Percentiles rank a stretch among this genome's conserved stretches.
phyloP scores from a whole-genome alignment of 352 stramenopile species.

The Globisporangium echinulatum region DNA sequence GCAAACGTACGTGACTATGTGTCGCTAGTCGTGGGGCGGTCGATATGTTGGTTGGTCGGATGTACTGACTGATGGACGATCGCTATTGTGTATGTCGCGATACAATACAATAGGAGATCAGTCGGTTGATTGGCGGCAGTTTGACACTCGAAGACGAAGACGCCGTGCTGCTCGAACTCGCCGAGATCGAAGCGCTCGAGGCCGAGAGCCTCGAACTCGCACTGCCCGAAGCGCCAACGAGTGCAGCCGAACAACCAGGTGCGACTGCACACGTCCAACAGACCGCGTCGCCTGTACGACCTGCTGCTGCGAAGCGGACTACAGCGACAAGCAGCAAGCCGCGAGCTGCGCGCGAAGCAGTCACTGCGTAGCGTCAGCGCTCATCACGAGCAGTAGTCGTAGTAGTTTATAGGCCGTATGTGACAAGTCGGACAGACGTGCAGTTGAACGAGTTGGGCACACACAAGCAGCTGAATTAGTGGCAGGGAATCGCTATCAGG shows the following conservation, averaged over 20 bases:
- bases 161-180: constrained; percentile 75
- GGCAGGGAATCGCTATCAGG: neutral
- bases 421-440: too few species aligned
- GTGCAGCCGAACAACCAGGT: constrained; percentile 13
- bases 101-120: constrained; percentile 64
- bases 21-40: neutral
- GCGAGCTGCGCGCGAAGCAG: constrained; percentile 8
- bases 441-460: too few species aligned
- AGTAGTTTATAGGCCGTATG: neutral
- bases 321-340: constrained; percentile 1
- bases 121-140: constrained; percentile 64
- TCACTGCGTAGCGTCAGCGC: constrained; percentile 7
- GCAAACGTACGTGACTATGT: constrained; percentile 44
- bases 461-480: neutral
- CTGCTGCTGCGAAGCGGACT: neutral
- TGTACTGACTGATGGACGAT: constrained; percentile 3
- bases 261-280: neutral
- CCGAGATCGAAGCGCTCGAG: constrained; percentile 77
- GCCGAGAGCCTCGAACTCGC: constrained; percentile 38
- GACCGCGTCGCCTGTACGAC: neutral
- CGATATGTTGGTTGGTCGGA: too few species aligned
- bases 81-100: constrained; percentile 6
- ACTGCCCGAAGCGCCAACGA: constrained; percentile 56
- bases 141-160: constrained; percentile 84
- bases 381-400: neutral